phyloP scores from a whole-genome alignment of 345 rosid species.

The Euphorbia peplus region DNA sequence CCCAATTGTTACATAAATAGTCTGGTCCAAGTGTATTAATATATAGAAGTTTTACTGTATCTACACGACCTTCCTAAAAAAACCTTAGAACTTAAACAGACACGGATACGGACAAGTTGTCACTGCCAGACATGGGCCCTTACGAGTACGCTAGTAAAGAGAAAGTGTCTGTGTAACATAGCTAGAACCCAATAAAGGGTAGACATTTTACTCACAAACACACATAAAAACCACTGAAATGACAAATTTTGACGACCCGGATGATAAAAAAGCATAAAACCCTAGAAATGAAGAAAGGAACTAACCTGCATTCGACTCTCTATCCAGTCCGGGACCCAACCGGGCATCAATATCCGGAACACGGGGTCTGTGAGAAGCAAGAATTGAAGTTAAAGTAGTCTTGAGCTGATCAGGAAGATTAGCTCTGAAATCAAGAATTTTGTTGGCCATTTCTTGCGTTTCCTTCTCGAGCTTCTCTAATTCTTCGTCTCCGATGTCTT shows the following conservation, averaged over 20 bases:
- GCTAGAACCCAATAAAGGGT: not conserved
- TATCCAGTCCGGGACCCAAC: slow-evolving; percentile 40
- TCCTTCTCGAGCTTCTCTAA: slow-evolving; percentile 56
- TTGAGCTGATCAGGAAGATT: slow-evolving; percentile 66
- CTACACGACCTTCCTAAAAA: too few relatives aligned
- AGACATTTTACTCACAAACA: not conserved
- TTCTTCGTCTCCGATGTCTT: slow-evolving; percentile 31
- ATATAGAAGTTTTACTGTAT: too few relatives aligned
- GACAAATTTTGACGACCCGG: not conserved
- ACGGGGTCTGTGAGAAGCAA: slow-evolving; percentile 42
- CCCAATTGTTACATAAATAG: too few relatives aligned
- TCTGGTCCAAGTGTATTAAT: too few relatives aligned
- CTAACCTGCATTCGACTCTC: slow-evolving; percentile 34
- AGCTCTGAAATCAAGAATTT: slow-evolving; percentile 55
- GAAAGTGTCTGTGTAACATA: too few relatives aligned
- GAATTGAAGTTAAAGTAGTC: slow-evolving; percentile 42
- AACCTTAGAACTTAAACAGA: too few relatives aligned
- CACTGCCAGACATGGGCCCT: too few relatives aligned
- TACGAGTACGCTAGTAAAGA: too few relatives aligned
- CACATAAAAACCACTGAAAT: not conserved
- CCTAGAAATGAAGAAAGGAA: slow-evolving; percentile 18
- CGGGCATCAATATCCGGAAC: slow-evolving; percentile 21
- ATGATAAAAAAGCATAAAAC: slow-evolving; percentile 12
- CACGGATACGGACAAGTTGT: too few relatives aligned
- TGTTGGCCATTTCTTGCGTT: slow-evolving; percentile 57